phyloP scores from a whole-genome alignment of 1,284 basidiomycete species.

The Tremellales sp. region DNA sequence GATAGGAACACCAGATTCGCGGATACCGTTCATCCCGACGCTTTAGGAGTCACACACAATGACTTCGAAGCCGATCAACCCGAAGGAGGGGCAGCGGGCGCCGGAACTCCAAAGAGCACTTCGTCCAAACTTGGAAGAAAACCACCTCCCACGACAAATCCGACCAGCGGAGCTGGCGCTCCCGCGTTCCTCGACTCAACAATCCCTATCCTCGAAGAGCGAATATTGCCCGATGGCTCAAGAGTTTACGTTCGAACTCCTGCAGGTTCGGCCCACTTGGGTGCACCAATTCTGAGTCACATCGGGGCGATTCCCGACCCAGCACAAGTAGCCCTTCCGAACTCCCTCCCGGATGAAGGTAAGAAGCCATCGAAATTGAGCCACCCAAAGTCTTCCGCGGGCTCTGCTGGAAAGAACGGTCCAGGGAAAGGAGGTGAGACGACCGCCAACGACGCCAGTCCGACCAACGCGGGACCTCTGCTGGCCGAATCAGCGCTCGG shows the following conservation, averaged over 20 bases:
- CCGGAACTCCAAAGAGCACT: not conserved
- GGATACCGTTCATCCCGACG: constrained; percentile 18
- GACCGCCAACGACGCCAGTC: too few species aligned
- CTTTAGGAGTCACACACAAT: not conserved
- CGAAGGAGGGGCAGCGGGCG: not conserved
- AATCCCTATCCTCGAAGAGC: constrained; percentile 21
- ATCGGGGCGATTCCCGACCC: too few species aligned
- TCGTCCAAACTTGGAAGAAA: too few species aligned
- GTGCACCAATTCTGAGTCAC: too few species aligned
- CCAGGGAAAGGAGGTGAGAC: too few species aligned
- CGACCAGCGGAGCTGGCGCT: not conserved
- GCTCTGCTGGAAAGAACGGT: too few species aligned
- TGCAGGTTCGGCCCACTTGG: not conserved
- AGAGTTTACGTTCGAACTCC: constrained; percentile 20
- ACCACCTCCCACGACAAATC: constrained; percentile 1
- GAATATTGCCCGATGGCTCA: constrained; percentile 33
- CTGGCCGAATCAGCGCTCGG: not conserved
- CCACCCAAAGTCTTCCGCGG: too few species aligned
- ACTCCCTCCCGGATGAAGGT: too few species aligned
- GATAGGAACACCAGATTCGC: constrained; percentile 30
- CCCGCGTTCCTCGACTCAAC: not conserved
- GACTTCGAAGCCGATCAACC: not conserved
- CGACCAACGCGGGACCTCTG: too few species aligned
- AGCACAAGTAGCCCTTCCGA: too few species aligned
- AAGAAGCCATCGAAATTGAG: too few species aligned